A percentile compares a stretch with the other conserved stretches of the same genome.
Conservation (phyloP, 1,284 basidiomycete genomes). For the Marasmius tenuissimus region DNA sequence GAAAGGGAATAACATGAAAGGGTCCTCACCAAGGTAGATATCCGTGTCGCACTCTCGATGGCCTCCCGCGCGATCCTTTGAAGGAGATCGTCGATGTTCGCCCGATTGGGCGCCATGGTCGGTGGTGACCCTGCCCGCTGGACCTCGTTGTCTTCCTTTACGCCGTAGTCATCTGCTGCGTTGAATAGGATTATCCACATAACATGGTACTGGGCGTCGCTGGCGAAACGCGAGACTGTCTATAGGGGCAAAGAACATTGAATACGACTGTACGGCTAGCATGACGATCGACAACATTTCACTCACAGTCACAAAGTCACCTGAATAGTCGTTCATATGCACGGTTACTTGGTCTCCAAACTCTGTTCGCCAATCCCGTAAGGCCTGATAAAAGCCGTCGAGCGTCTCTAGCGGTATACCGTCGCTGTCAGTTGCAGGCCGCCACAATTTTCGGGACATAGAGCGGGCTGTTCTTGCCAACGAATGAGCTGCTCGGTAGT, state of each 20-base stretch:
- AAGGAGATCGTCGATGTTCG: conserved; percentile 64
- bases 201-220: conserved; percentile 87
- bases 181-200: conserved; percentile 84
- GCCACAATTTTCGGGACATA: conserved; percentile 79
- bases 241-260: conserved; percentile 19
- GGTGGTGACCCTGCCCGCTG: conserved; percentile 37
- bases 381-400: conserved; percentile 54
- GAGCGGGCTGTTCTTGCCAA: conserved; percentile 78
- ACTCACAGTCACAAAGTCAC: conserved; percentile 87
- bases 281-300: background rate
- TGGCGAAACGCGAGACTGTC: conserved; percentile 62
- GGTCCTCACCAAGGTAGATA: conserved; percentile 73
- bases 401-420: conserved; percentile 75
- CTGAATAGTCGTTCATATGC: conserved; percentile 76
- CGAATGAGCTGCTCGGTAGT: conserved; percentile 77
- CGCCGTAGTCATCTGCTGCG: conserved; percentile 81
- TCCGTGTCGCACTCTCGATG: conserved; percentile 80
- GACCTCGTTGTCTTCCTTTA: conserved; percentile 65
- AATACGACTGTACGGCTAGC: conserved; percentile 7
- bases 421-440: conserved; percentile 68
- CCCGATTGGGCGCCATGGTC: conserved; percentile 33
- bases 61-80: conserved; percentile 78
- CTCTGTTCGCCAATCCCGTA: conserved; percentile 74
- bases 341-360: conserved; percentile 81
- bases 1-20: conserved; percentile 1